A percentile compares a stretch with the other conserved stretches of the same genome.
phyloP scores from a whole-genome alignment of 2,329 filamentous ascomycete genomes.

The Monilinia aucupariae region DNA sequence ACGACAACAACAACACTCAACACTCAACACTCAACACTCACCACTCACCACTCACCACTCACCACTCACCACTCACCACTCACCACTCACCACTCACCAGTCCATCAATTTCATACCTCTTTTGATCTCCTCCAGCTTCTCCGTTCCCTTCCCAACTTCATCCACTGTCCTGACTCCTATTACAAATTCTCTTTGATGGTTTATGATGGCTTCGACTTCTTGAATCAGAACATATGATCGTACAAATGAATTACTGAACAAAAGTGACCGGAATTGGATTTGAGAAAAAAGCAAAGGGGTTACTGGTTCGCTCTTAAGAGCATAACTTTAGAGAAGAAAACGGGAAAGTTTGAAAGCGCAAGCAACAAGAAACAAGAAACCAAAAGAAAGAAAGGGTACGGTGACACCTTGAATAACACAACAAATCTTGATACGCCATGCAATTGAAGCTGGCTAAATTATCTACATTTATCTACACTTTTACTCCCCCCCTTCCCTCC shows the following conservation, averaged over 20 bases:
- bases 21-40: background rate
- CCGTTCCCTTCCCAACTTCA: slow-evolving; percentile 14
- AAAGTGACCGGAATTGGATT: slow-evolving; percentile 17
- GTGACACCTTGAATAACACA: slow-evolving; percentile 34
- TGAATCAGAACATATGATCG: slow-evolving; percentile 33
- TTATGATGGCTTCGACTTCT: slow-evolving; percentile 29
- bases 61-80: background rate
- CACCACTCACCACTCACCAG: background rate
- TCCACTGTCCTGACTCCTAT: slow-evolving; percentile 17
- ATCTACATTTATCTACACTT: slow-evolving; percentile 9
- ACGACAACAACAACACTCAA: slow-evolving; percentile 1
- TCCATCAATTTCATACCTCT: background rate
- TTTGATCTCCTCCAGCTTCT: background rate
- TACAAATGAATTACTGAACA: slow-evolving; percentile 35
- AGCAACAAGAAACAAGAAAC: background rate
- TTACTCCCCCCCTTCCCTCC: background rate
- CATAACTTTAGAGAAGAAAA: slow-evolving; percentile 18
- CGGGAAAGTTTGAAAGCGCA: slow-evolving; percentile 3
- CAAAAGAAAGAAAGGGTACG: slow-evolving; percentile 31
- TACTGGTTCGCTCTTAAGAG: slow-evolving; percentile 22
- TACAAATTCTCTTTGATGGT: slow-evolving; percentile 21
- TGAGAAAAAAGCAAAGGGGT: slow-evolving; percentile 17
- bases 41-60: no score
- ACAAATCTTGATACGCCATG: slow-evolving; percentile 20
- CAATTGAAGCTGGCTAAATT: slow-evolving; percentile 18